Percentiles rank a stretch among this genome's conserved stretches.
Conservation (phyloP, 2,329 filamentous ascomycete species). For the Phialophora expanda region DNA sequence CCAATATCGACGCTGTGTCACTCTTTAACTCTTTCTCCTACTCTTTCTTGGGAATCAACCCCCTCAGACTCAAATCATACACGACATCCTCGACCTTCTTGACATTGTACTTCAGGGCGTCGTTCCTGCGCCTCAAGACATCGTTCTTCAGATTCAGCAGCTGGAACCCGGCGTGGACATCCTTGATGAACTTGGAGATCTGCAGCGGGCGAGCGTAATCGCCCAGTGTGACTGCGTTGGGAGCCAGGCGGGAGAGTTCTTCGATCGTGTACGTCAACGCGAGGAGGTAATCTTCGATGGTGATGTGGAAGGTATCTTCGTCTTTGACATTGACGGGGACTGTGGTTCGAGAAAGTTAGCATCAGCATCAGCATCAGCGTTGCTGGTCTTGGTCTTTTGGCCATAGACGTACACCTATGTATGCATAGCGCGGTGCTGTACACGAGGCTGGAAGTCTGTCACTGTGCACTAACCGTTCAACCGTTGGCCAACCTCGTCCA, state of each 20-base stretch:
- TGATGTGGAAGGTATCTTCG: constrained; percentile 87
- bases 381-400: neutral
- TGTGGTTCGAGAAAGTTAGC: constrained; percentile 44
- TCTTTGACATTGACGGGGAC: constrained; percentile 87
- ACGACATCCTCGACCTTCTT: constrained; percentile 99
- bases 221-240: constrained; percentile 91
- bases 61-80: constrained; percentile 88
- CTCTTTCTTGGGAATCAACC: constrained; percentile 66
- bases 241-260: constrained; percentile 80
- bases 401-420: neutral
- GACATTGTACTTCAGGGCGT: constrained; percentile 95
- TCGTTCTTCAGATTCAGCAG: constrained; percentile 98
- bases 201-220: constrained; percentile 84
- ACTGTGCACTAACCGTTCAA: constrained; percentile 65
- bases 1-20: neutral
- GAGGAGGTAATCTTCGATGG: constrained; percentile 95
- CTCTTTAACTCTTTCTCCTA: neutral
- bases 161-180: constrained; percentile 94
- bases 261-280: constrained; percentile 85
- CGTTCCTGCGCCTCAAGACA: constrained; percentile 80
- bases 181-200: constrained; percentile 92
- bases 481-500: constrained; percentile 82
- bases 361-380: neutral
- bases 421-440: neutral
- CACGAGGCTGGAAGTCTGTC: constrained; percentile 1